Percentiles rank a stretch among this genome's conserved stretches.
These are phyloP conservation scores for Halenospora varia DNA, from an alignment of 495 filamentous ascomycete species.

Conservation along the genomic window DNA sequence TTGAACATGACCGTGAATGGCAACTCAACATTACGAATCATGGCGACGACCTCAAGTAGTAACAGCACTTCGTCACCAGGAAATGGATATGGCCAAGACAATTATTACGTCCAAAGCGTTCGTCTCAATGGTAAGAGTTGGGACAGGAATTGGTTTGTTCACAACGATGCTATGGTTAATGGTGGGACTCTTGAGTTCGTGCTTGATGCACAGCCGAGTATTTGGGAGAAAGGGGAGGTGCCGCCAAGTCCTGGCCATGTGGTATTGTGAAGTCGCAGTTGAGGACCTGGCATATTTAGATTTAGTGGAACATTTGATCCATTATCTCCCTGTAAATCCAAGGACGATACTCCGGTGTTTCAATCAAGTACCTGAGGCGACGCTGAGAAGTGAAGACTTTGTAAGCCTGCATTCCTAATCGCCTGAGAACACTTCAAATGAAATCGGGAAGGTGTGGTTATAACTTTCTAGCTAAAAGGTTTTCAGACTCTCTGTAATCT, in stretches of 20 bases:
- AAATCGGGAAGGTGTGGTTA: too few species aligned
- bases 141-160: slow-evolving; percentile 49
- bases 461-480: too few species aligned
- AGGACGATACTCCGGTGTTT: too few species aligned
- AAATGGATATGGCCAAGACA: slow-evolving; percentile 16
- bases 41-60: too few species aligned
- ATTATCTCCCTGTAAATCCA: too few species aligned
- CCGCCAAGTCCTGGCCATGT: slow-evolving; percentile 51
- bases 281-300: not conserved
- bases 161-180: slow-evolving; percentile 49
- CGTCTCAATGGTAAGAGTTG: slow-evolving; percentile 46
- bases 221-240: slow-evolving; percentile 44
- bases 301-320: too few species aligned
- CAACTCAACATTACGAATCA: slow-evolving; percentile 42
- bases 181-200: slow-evolving; percentile 53
- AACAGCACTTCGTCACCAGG: too few species aligned
- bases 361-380: too few species aligned
- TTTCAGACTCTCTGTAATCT: too few species aligned
- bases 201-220: slow-evolving; percentile 37
- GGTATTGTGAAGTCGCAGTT: slow-evolving; percentile 22
- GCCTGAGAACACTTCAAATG: too few species aligned
- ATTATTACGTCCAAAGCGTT: slow-evolving; percentile 44
- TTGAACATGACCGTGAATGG: slow-evolving; percentile 45
- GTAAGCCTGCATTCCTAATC: too few species aligned
- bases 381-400: too few species aligned